phyloP scores from a whole-genome alignment of 495 filamentous ascomycete species.

The Penicillium canariense region DNA sequence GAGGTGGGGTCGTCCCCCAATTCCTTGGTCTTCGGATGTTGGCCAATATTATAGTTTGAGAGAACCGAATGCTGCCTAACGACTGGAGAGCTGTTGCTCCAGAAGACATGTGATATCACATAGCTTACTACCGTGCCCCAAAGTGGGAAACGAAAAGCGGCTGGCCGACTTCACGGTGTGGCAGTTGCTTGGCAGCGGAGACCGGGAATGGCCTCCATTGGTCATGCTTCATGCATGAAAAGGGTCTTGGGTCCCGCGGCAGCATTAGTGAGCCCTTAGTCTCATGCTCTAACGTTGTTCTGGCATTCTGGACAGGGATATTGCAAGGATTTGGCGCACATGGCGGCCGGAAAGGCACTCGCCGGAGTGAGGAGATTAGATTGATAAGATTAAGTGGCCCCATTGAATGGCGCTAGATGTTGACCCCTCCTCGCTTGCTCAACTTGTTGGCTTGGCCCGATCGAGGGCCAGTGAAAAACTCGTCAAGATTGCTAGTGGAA shows the following conservation, averaged over 20 bases:
- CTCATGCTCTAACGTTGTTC: neutral
- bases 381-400: slow-evolving; percentile 21
- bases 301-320: neutral
- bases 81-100: no score
- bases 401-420: slow-evolving; percentile 7
- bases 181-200: no score
- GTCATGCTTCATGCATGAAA: no score
- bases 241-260: neutral
- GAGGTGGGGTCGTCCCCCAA: no score
- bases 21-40: no score
- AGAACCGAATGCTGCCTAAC: no score
- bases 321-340: slow-evolving; percentile 2
- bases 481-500: neutral
- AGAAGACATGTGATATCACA: no score
- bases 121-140: no score
- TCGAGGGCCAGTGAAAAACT: neutral
- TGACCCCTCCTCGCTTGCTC: neutral
- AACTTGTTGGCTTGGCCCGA: neutral
- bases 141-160: no score
- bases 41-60: no score
- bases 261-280: neutral
- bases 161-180: no score
- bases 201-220: no score
- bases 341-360: slow-evolving; percentile 11
- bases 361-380: slow-evolving; percentile 21